These are phyloP conservation scores for Macrocybe gigantea DNA, from an alignment of 768 basidiomycete species.

Conservation along the genomic window DNA sequence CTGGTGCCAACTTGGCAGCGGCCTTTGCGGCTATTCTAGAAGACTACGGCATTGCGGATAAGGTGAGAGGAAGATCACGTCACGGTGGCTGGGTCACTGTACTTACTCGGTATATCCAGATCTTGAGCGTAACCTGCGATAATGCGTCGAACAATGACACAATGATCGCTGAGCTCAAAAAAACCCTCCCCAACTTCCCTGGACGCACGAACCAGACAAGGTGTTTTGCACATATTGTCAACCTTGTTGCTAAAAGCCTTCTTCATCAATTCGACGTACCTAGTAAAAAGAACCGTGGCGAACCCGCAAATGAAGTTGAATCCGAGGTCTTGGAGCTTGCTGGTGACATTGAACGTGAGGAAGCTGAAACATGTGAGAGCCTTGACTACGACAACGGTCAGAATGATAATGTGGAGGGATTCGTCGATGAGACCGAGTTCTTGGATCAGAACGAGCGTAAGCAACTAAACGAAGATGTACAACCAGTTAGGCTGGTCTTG, in stretches of 20 bases:
- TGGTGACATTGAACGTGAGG: too few species aligned
- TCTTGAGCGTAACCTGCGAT: slow-evolving; percentile 25
- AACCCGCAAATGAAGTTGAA: too few species aligned
- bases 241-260: slow-evolving; percentile 24
- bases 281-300: slow-evolving; percentile 6
- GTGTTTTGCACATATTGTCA: slow-evolving; percentile 31
- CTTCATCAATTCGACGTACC: slow-evolving; percentile 24
- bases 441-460: slow-evolving; percentile 10
- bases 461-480: slow-evolving; percentile 10
- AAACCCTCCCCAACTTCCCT: slow-evolving; percentile 12
- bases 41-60: slow-evolving; percentile 22
- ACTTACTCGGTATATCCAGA: slow-evolving; percentile 10
- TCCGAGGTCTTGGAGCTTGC: too few species aligned
- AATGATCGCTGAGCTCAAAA: slow-evolving; percentile 22
- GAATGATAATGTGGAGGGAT: slow-evolving; percentile 14
- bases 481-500: slow-evolving; percentile 21
- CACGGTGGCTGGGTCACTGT: slow-evolving; percentile 17
- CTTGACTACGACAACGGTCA: slow-evolving; percentile 13
- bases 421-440: slow-evolving; percentile 13
- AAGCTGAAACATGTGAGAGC: too few species aligned
- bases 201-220: slow-evolving; percentile 13
- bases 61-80: slow-evolving; percentile 20
- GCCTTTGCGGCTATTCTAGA: slow-evolving; percentile 20
- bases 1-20: slow-evolving; percentile 18
- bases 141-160: slow-evolving; percentile 27